Conservation (phyloP, 2,329 filamentous ascomycete genomes). For the Hyphodiscus sp. region DNA sequence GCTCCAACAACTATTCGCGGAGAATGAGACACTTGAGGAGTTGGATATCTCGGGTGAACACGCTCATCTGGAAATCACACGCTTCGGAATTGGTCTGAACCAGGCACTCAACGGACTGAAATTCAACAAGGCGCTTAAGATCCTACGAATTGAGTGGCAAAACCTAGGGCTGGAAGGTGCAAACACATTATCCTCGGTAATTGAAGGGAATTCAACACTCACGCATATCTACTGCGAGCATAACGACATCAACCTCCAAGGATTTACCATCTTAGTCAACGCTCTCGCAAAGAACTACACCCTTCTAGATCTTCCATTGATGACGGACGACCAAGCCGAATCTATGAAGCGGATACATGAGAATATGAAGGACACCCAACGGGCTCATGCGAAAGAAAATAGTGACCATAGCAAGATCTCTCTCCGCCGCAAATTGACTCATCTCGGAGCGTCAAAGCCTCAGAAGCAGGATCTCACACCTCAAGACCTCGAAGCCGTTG, state of each 20-base stretch:
- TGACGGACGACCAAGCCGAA: constrained; percentile 54
- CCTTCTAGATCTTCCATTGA: constrained; percentile 54
- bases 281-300: constrained; percentile 59
- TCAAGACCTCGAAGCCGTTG: constrained; percentile 28
- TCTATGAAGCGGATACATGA: constrained; percentile 47
- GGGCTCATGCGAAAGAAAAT: constrained; percentile 7
- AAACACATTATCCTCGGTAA: constrained; percentile 60
- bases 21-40: constrained; percentile 59
- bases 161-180: constrained; percentile 63
- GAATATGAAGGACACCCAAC: constrained; percentile 22
- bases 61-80: constrained; percentile 62
- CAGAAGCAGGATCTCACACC: constrained; percentile 23
- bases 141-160: constrained; percentile 61
- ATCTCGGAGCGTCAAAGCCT: constrained; percentile 23
- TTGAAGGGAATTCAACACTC: constrained; percentile 56
- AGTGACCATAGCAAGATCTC: constrained; percentile 17
- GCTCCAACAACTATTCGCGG: constrained; percentile 56
- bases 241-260: constrained; percentile 65
- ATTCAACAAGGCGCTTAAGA: constrained; percentile 53
- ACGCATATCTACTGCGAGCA: constrained; percentile 64
- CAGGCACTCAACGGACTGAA: constrained; percentile 58
- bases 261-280: constrained; percentile 63
- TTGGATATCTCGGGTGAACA: constrained; percentile 67
- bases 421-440: constrained; percentile 26
- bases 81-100: constrained; percentile 63